Evolutionary conservation across 345 rosid species (phyloP).

Genomic region (Bruguiera gymnorhiza): DNA sequence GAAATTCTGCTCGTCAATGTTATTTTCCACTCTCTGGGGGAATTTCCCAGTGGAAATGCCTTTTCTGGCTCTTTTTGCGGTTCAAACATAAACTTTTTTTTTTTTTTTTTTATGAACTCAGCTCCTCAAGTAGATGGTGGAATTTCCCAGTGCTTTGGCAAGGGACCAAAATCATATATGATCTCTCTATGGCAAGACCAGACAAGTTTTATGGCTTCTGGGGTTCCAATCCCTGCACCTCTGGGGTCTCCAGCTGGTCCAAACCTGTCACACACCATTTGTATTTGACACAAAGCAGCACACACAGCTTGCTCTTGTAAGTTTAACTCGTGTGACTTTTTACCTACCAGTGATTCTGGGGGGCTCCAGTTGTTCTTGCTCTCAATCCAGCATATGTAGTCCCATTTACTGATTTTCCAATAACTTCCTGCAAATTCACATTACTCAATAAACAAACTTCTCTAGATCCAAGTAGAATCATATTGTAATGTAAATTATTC

Average conservation of each 20-base stretch:
- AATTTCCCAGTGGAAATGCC: too few relatives aligned
- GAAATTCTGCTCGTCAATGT: too few relatives aligned
- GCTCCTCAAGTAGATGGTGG: slow-evolving; percentile 61
- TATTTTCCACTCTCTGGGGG: too few relatives aligned
- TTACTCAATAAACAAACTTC: slow-evolving; percentile 4
- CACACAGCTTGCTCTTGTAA: background rate
- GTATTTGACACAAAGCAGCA: background rate
- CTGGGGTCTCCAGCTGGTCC: slow-evolving; percentile 99
- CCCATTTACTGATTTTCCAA: slow-evolving; percentile 87
- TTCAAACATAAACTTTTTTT: too few relatives aligned
- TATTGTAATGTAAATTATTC: background rate
- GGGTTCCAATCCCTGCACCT: slow-evolving; percentile 98
- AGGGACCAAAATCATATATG: slow-evolving; percentile 84
- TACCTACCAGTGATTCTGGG: slow-evolving; percentile 91
- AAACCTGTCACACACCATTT: slow-evolving; percentile 53
- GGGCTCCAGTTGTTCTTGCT: slow-evolving; percentile 97
- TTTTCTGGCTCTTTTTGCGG: too few relatives aligned
- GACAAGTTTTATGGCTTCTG: slow-evolving; percentile 93
- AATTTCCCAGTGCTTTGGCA: slow-evolving; percentile 68
- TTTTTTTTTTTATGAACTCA: too few relatives aligned
- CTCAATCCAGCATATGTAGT: slow-evolving; percentile 94
- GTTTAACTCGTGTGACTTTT: background rate
- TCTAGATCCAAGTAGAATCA: background rate
- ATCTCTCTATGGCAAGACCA: slow-evolving; percentile 98
- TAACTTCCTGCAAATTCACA: slow-evolving; percentile 60